Percentiles rank a stretch among this genome's conserved stretches.
These are phyloP conservation scores for Phlebiopsis flavidoalba DNA, from an alignment of 768 basidiomycete genomes.

Conservation along the genomic window DNA sequence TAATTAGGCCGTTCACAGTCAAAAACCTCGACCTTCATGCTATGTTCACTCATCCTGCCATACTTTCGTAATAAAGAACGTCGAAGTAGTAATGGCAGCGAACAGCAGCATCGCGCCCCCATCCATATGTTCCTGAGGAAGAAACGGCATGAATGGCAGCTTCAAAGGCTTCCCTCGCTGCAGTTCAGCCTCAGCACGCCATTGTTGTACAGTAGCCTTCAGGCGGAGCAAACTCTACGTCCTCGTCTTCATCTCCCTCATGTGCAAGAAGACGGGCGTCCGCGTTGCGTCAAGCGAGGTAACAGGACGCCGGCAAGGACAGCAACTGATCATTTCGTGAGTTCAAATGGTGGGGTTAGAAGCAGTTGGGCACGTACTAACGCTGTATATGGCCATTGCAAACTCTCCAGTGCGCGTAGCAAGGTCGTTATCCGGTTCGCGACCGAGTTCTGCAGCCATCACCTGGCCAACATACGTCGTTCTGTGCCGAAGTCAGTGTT, in stretches of 20 bases:
- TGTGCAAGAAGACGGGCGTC: constrained; percentile 73
- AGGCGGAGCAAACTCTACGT: constrained; percentile 70
- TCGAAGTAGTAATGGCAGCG: constrained; percentile 70
- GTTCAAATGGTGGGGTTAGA: background rate
- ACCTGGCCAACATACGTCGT: constrained; percentile 94
- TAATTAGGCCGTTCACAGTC: background rate
- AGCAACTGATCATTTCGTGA: constrained; percentile 52
- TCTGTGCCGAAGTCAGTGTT: constrained; percentile 29
- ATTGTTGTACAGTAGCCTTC: constrained; percentile 63
- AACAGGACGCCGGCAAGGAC: constrained; percentile 77
- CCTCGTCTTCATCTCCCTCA: constrained; percentile 65
- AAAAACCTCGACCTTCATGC: background rate
- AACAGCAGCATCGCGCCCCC: constrained; percentile 77
- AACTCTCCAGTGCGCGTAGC: constrained; percentile 84
- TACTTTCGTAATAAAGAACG: constrained; percentile 83
- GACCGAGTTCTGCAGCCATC: constrained; percentile 74
- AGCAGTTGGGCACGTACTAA: constrained; percentile 46
- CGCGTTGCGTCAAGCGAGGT: constrained; percentile 77
- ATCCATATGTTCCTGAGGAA: constrained; percentile 86
- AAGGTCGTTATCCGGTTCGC: constrained; percentile 76
- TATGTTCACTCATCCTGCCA: constrained; percentile 49
- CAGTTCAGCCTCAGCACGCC: constrained; percentile 81
- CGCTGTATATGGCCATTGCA: constrained; percentile 86
- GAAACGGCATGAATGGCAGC: constrained; percentile 84
- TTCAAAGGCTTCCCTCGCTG: constrained; percentile 62